phyloP scores from a whole-genome alignment of 495 filamentous ascomycete genomes.

The Evansstolkia leycettana region DNA sequence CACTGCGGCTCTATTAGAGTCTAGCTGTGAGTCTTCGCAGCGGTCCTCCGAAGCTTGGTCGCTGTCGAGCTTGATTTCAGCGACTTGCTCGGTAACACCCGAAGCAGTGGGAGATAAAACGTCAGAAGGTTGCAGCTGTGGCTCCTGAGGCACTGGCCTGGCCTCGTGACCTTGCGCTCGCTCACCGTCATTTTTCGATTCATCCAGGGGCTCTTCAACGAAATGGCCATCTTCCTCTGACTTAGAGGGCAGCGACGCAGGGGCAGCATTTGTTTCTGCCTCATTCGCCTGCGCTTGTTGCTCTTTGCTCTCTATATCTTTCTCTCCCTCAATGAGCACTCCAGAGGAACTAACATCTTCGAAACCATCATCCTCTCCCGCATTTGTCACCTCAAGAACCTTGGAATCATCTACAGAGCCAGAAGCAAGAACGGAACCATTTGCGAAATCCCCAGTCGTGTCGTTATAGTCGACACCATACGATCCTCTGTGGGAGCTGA shows the following conservation, averaged over 20 bases:
- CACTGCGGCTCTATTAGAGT: too few species aligned
- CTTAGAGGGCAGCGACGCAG: background rate
- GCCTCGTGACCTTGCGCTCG: too few species aligned
- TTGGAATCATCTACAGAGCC: conserved; percentile 34
- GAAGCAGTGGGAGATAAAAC: conserved; percentile 36
- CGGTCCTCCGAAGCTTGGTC: too few species aligned
- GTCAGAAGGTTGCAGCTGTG: conserved; percentile 12
- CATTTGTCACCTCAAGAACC: conserved; percentile 57
- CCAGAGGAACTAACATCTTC: conserved; percentile 72
- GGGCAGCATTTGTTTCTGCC: background rate
- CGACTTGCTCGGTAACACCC: conserved; percentile 38
- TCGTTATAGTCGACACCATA: conserved; percentile 36
- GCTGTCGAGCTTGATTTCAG: conserved; percentile 37
- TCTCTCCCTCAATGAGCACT: conserved; percentile 52
- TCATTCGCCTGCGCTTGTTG: conserved; percentile 5
- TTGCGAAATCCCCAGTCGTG: conserved; percentile 32
- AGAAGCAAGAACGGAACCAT: conserved; percentile 21
- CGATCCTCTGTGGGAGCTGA: conserved; percentile 23
- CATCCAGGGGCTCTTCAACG: conserved; percentile 4
- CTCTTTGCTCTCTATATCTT: conserved; percentile 33
- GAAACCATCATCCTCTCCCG: conserved; percentile 83
- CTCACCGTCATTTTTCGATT: background rate
- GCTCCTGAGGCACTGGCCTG: background rate
- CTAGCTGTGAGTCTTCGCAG: too few species aligned
- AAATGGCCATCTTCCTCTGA: conserved; percentile 3